Evolutionary conservation across 1,139 yeast species (phyloP).

Genomic region (Yamadazyma epiphylla): DNA sequence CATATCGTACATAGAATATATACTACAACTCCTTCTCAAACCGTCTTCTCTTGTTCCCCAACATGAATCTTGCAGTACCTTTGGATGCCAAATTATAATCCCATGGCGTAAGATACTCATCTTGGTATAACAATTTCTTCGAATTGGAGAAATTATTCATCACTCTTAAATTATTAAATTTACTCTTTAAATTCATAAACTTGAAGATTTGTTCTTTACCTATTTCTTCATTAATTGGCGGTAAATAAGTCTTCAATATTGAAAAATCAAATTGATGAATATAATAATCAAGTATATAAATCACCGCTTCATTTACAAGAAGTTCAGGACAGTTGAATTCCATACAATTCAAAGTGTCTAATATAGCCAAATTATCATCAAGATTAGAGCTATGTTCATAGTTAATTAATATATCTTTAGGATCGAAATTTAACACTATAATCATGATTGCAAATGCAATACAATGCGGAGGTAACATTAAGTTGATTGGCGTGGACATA

Average conservation of each 20-base stretch:
- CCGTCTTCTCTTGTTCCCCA: conserved; percentile 46
- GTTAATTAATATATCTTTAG: conserved; percentile 26
- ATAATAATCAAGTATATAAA: conserved; percentile 60
- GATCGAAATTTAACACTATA: conserved; percentile 39
- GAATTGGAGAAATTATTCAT: conserved; percentile 37
- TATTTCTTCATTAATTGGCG: conserved; percentile 25
- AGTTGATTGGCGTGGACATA: conserved; percentile 64
- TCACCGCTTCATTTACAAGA: conserved; percentile 57
- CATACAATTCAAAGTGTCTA: conserved; percentile 26
- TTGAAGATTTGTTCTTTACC: conserved; percentile 47
- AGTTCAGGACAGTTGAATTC: conserved; percentile 48
- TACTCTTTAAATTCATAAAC: conserved; percentile 44
- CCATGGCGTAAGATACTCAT: conserved; percentile 48
- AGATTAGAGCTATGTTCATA: conserved; percentile 15
- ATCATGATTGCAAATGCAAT: conserved; percentile 66
- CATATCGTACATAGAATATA: no score
- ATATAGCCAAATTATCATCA: conserved; percentile 19
- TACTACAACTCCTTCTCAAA: conserved; percentile 27
- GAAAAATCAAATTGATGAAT: conserved; percentile 46
- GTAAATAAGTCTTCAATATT: conserved; percentile 27
- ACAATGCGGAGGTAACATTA: conserved; percentile 77
- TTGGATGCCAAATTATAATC: conserved; percentile 41
- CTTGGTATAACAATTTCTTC: conserved; percentile 34
- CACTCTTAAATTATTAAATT: conserved; percentile 39
- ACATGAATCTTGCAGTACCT: conserved; percentile 55